phyloP scores from a whole-genome alignment of 2,329 filamentous ascomycete species.

The Cladosporium sp. region DNA sequence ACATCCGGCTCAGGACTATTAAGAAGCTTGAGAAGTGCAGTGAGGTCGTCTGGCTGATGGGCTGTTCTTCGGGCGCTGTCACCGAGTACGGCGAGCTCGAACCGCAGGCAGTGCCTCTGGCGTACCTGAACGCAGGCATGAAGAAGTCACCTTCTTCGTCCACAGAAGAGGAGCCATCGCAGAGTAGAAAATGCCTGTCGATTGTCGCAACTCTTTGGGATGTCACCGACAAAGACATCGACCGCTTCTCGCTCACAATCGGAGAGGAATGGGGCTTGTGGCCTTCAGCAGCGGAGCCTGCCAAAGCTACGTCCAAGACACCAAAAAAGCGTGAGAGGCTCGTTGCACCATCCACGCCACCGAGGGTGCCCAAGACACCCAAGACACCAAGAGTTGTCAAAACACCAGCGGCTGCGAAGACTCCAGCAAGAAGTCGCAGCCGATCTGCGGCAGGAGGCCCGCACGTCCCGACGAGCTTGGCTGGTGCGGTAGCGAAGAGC shows the following conservation, averaged over 20 bases:
- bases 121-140: conserved; percentile 80
- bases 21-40: conserved; percentile 60
- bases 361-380: conserved; percentile 34
- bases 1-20: conserved; percentile 82
- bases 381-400: conserved; percentile 37
- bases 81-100: conserved; percentile 84
- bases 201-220: conserved; percentile 95
- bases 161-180: not conserved
- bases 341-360: conserved; percentile 31
- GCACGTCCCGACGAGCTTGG: conserved; percentile 53
- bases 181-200: conserved; percentile 53
- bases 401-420: conserved; percentile 33
- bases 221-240: conserved; percentile 95
- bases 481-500: conserved; percentile 77
- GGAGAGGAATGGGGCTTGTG: conserved; percentile 85
- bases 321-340: conserved; percentile 29
- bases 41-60: conserved; percentile 75
- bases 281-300: conserved; percentile 30
- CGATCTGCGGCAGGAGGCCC: conserved; percentile 21
- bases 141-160: not conserved
- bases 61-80: conserved; percentile 83
- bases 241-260: conserved; percentile 77
- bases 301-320: conserved; percentile 29
- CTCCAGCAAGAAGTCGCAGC: conserved; percentile 30
- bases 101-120: conserved; percentile 83